Conservation (phyloP, 768 basidiomycete genomes). For the Termitomyces sp. region DNA sequence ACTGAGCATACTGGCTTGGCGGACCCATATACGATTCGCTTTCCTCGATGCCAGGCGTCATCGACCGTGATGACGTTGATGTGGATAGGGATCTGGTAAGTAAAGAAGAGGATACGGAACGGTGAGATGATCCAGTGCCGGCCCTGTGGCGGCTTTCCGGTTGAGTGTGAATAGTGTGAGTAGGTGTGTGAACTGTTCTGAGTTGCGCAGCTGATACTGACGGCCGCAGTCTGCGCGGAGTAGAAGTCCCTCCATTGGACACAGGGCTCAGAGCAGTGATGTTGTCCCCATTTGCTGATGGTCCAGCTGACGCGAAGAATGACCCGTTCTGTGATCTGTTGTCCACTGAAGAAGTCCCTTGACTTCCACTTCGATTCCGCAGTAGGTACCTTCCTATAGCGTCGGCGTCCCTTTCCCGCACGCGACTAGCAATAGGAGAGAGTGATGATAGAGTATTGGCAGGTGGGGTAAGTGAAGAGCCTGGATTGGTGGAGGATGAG, state of each 20-base stretch:
- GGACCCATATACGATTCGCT: slow-evolving; percentile 55
- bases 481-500: slow-evolving; percentile 26
- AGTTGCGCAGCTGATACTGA: slow-evolving; percentile 78
- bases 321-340: slow-evolving; percentile 58
- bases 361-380: slow-evolving; percentile 79
- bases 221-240: slow-evolving; percentile 60
- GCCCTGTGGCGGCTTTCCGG: slow-evolving; percentile 54
- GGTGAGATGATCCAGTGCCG: slow-evolving; percentile 60
- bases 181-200: slow-evolving; percentile 35
- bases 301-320: slow-evolving; percentile 40
- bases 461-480: slow-evolving; percentile 29
- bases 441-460: slow-evolving; percentile 40
- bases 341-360: slow-evolving; percentile 67
- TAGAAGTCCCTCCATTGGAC: slow-evolving; percentile 45
- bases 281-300: slow-evolving; percentile 50
- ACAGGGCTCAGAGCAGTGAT: slow-evolving; percentile 41
- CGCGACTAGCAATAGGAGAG: slow-evolving; percentile 74
- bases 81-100: slow-evolving; percentile 53
- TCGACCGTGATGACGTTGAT: slow-evolving; percentile 41
- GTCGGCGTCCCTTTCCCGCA: slow-evolving; percentile 80
- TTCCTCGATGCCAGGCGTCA: slow-evolving; percentile 35
- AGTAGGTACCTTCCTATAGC: slow-evolving; percentile 84
- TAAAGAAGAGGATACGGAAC: slow-evolving; percentile 32
- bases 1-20: slow-evolving; percentile 62
- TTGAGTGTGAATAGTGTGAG: slow-evolving; percentile 24